Base-by-base conservation (phyloP, 202 grass and related monocot genomes). In the Brachypodium distachyon region DNA sequence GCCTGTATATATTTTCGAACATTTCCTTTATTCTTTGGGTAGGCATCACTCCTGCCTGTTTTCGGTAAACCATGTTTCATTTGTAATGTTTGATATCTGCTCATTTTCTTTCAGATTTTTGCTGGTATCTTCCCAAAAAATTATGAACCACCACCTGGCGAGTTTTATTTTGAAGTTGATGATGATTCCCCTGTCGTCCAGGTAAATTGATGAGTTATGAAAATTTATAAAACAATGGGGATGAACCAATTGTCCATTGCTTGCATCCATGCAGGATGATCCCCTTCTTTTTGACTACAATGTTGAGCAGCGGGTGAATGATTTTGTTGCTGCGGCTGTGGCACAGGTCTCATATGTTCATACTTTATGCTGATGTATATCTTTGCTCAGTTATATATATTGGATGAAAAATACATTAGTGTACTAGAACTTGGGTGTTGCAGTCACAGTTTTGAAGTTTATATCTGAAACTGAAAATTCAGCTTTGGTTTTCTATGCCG, bases 121-220 rank as follows among this genome's bases (percentile, higher is more conserved):
- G 72, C 90, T 90, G 94, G 90, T 44, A 97, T 97, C 72, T 97
- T 97, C 60, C 94, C 91, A 16, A 86, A 93, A 85, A 97, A 97
- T 70, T 97, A 97, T 70, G 94, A 97, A 83, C 94, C 94, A 74
- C 94, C 94, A 63, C 91, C 94, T 47, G 94, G 94, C 78, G 86
- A 25, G 32, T 97, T 97, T 62, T 97, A 97, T 71, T 97, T 92
- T 63, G 94, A 97, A 88, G 94, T 97, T 26, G 13, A 97, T 84
- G 94, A 41, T 64, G 19, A 50, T 16, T 92, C 84, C 82, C 94
- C 91, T 77, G 48, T 92, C 52, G 74, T 97, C 66, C 91, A 97
- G 94, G 94, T 97, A 87, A 89, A 62, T 44, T 77, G 26, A 79
- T 62, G 46, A 71, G 31, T 55, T 60, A 25, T 50, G 73, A 5